These are phyloP conservation scores for Lactarius sanguifluus DNA, from an alignment of 768 basidiomycete genomes.

Conservation along the genomic window DNA sequence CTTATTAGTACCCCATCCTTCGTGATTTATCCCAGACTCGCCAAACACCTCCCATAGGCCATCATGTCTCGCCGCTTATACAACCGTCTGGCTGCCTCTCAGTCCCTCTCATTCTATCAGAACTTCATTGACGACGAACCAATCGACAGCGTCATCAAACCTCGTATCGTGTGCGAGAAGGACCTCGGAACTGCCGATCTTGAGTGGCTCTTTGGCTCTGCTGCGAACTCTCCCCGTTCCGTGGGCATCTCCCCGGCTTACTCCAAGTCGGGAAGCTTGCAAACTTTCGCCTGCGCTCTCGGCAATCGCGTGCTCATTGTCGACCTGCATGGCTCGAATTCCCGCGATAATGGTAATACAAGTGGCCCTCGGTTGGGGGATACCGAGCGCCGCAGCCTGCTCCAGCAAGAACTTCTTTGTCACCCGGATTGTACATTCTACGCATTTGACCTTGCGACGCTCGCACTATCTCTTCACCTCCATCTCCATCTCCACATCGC, in stretches of 20 bases:
- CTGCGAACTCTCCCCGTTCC: constrained; percentile 30
- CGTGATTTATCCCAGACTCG: not conserved
- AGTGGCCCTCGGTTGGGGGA: constrained; percentile 15
- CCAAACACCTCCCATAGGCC: not conserved
- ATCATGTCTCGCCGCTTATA: not conserved
- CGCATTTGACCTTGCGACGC: constrained; percentile 54
- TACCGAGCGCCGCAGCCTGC: constrained; percentile 32
- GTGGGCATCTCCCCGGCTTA: constrained; percentile 56
- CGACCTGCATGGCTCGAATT: constrained; percentile 24
- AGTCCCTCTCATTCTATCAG: constrained; percentile 25
- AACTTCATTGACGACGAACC: constrained; percentile 35
- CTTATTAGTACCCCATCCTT: not conserved
- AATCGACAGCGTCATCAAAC: constrained; percentile 26
- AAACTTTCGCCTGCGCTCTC: constrained; percentile 48
- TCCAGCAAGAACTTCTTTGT: constrained; percentile 48
- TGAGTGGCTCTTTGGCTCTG: constrained; percentile 24
- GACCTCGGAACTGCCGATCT: constrained; percentile 29
- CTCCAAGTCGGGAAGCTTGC: constrained; percentile 42
- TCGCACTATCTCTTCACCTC: constrained; percentile 49
- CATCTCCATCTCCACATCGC: constrained; percentile 45
- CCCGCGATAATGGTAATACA: not conserved
- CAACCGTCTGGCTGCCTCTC: not conserved
- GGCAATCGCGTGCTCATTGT: constrained; percentile 33
- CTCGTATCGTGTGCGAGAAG: constrained; percentile 31
- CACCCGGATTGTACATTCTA: constrained; percentile 46